Percentiles rank a stretch among this genome's conserved stretches.
Conservation (phyloP, 257 asterid genomes). For the Solanum dulcamara region DNA sequence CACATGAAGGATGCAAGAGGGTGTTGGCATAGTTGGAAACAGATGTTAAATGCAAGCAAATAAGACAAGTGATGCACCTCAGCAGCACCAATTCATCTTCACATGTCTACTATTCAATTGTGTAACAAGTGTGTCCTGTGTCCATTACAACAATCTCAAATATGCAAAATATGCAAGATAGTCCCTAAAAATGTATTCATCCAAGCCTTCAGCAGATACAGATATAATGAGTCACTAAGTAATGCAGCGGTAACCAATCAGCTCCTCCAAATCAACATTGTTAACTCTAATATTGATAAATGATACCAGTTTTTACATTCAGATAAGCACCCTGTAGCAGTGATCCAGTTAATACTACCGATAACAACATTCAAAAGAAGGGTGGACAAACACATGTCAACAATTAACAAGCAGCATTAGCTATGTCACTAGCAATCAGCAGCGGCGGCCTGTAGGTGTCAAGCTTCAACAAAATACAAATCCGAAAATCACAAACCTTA, state of each 20-base stretch:
- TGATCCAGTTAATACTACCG: neutral
- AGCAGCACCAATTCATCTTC: neutral
- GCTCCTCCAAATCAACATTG: neutral
- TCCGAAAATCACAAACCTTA: neutral
- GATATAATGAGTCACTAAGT: neutral
- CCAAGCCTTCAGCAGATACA: neutral
- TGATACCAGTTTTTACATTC: neutral
- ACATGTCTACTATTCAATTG: neutral
- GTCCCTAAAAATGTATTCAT: neutral
- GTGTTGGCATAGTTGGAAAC: neutral
- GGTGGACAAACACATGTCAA: neutral
- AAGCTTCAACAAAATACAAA: neutral
- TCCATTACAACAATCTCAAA: neutral
- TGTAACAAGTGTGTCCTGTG: neutral
- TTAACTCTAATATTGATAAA: neutral
- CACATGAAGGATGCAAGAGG: neutral
- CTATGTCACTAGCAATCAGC: neutral
- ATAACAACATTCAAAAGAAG: neutral
- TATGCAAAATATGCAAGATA: neutral
- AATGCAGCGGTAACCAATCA: neutral
- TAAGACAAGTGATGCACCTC: neutral
- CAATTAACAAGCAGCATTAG: neutral
- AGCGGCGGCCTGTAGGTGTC: neutral
- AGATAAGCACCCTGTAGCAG: neutral
- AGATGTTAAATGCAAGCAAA: neutral